These are phyloP conservation scores for Closterium sp. DNA, from an alignment of 139 green algal genomes.

Conservation along the genomic window DNA sequence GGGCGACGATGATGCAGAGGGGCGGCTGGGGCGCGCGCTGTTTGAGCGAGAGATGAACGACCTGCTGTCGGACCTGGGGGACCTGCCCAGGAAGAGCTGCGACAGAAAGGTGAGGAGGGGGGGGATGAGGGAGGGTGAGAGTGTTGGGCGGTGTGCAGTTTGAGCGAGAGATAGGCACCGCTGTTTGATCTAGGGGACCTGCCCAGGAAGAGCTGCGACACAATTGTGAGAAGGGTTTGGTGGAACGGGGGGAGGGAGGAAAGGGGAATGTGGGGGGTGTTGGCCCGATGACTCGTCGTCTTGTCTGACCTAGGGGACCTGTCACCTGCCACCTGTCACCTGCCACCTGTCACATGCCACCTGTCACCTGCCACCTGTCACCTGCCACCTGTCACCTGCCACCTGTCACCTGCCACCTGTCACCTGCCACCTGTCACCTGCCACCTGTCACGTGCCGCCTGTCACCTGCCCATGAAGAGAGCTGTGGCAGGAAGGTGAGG, in stretches of 20 bases:
- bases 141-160: slow-evolving; percentile 64
- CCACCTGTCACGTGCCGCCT: neutral
- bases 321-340: too few relatives aligned
- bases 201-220: slow-evolving; percentile 71
- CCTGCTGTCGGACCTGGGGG: slow-evolving; percentile 86
- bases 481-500: too few relatives aligned
- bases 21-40: slow-evolving; percentile 54
- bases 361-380: too few relatives aligned
- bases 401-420: neutral
- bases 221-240: too few relatives aligned
- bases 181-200: slow-evolving; percentile 89
- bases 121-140: neutral
- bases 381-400: too few relatives aligned
- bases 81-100: slow-evolving; percentile 77
- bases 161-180: slow-evolving; percentile 82
- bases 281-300: too few relatives aligned
- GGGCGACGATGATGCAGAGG: neutral
- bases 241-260: slow-evolving; percentile 59
- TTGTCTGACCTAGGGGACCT: too few relatives aligned
- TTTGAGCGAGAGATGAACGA: slow-evolving; percentile 90
- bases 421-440: neutral
- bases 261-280: slow-evolving; percentile 1
- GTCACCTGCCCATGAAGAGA: neutral
- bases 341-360: too few relatives aligned
- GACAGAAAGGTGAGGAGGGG: slow-evolving; percentile 69